These are phyloP conservation scores for Macaranga tanarius DNA, from an alignment of 441 rosid genomes.

Conservation along the genomic window DNA sequence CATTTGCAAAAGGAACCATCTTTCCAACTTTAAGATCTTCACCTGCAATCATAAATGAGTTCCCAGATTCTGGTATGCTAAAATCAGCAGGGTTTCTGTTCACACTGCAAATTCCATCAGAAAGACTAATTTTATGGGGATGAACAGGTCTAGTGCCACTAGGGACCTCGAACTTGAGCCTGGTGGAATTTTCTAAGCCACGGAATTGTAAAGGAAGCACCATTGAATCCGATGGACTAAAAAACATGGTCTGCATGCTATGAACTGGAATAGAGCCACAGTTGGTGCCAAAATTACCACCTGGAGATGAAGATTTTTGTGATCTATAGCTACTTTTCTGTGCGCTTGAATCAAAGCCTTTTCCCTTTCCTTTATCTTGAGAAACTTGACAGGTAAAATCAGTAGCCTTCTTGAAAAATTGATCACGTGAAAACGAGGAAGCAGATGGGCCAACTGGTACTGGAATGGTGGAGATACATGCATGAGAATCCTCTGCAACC, in stretches of 20 bases:
- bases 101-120: conserved; percentile 48
- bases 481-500: conserved; percentile 34
- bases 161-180: conserved; percentile 35
- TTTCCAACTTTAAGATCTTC: conserved; percentile 51
- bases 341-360: conserved; percentile 31
- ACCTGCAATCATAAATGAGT: conserved; percentile 64
- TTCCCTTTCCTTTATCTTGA: conserved; percentile 52
- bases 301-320: conserved; percentile 32
- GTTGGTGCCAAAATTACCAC: conserved; percentile 40
- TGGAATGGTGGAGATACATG: conserved; percentile 35
- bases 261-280: conserved; percentile 45
- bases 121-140: conserved; percentile 35
- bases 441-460: conserved; percentile 46
- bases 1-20: conserved; percentile 33
- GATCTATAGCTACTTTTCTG: conserved; percentile 36
- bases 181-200: conserved; percentile 38
- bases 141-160: conserved; percentile 28
- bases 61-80: conserved; percentile 62
- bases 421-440: conserved; percentile 50
- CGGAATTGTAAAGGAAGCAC: conserved; percentile 41
- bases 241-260: conserved; percentile 39
- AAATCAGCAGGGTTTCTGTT: conserved; percentile 97
- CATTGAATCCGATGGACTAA: conserved; percentile 42
- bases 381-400: conserved; percentile 40
- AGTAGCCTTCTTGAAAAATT: conserved; percentile 35